Evolutionary conservation across 257 asterid genomes (phyloP).

Genomic region (Thymus quinquecostatus): DNA sequence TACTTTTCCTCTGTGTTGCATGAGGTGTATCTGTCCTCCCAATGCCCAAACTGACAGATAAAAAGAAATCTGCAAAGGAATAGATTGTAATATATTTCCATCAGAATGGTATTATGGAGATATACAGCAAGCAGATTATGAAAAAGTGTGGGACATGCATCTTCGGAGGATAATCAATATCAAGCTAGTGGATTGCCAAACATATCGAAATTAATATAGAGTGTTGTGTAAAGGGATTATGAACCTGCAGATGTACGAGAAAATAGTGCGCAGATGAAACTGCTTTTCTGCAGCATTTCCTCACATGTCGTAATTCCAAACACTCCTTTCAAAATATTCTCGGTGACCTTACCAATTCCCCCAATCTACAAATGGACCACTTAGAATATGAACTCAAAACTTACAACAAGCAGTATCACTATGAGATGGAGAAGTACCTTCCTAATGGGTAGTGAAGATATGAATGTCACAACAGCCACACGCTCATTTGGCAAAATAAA

Average conservation of each 20-base stretch:
- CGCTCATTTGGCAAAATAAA: slow-evolving; percentile 85
- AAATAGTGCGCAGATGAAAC: slow-evolving; percentile 77
- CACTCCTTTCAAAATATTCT: slow-evolving; percentile 73
- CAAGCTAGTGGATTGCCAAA: neutral
- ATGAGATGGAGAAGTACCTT: slow-evolving; percentile 59
- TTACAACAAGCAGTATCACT: slow-evolving; percentile 14
- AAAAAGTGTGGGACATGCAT: neutral
- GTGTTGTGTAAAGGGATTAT: slow-evolving; percentile 26
- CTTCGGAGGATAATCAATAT: neutral
- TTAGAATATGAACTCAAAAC: slow-evolving; percentile 27
- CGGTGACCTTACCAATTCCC: slow-evolving; percentile 97
- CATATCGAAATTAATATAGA: slow-evolving; percentile 2
- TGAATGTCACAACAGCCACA: slow-evolving; percentile 78
- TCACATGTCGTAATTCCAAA: slow-evolving; percentile 81
- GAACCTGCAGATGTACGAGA: slow-evolving; percentile 91
- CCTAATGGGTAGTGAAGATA: slow-evolving; percentile 89
- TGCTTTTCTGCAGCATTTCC: slow-evolving; percentile 80
- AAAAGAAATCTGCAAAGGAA: slow-evolving; percentile 73
- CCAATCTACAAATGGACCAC: slow-evolving; percentile 66
- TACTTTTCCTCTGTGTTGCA: slow-evolving; percentile 69
- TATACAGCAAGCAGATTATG: slow-evolving; percentile 1
- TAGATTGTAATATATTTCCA: slow-evolving; percentile 9
- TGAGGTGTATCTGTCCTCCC: slow-evolving; percentile 87
- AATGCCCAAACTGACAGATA: slow-evolving; percentile 87
- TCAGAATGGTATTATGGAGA: neutral